phyloP scores from a whole-genome alignment of 1,284 basidiomycete genomes.

The Kwoniella shivajii region DNA sequence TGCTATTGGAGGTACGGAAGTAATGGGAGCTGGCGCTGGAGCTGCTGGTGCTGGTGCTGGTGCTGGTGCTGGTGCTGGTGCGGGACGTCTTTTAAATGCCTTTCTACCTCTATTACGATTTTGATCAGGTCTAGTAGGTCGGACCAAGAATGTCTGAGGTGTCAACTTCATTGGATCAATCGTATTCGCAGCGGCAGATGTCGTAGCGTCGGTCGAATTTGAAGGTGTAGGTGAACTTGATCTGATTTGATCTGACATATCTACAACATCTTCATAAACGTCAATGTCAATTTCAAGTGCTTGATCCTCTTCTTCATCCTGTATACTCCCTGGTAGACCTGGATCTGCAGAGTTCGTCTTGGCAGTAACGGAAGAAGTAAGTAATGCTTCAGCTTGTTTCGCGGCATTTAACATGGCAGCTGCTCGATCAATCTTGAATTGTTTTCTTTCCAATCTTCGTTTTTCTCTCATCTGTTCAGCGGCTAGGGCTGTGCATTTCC shows the following conservation, averaged over 20 bases:
- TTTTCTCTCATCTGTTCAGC: constrained; percentile 81
- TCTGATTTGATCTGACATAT: not conserved
- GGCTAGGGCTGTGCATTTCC: constrained; percentile 30
- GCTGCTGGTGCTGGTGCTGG: not conserved
- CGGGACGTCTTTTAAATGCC: constrained; percentile 39
- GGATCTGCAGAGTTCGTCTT: constrained; percentile 3
- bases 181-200: constrained; percentile 1
- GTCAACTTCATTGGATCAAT: constrained; percentile 42
- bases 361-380: constrained; percentile 25
- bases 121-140: constrained; percentile 50
- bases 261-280: constrained; percentile 1
- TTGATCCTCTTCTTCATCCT: constrained; percentile 8
- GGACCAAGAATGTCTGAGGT: constrained; percentile 52
- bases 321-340: not conserved
- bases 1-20: not conserved
- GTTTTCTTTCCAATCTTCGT: constrained; percentile 77
- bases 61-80: constrained; percentile 12
- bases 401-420: constrained; percentile 53
- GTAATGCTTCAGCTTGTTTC: constrained; percentile 52
- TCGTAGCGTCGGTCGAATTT: constrained; percentile 8
- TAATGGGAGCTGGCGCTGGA: not conserved
- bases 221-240: constrained; percentile 22
- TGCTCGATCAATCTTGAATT: constrained; percentile 83
- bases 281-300: not conserved
- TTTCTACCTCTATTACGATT: constrained; percentile 49